Evolutionary conservation across 441 rosid genomes (phyloP).

Genomic region (Aleurites moluccanus): DNA sequence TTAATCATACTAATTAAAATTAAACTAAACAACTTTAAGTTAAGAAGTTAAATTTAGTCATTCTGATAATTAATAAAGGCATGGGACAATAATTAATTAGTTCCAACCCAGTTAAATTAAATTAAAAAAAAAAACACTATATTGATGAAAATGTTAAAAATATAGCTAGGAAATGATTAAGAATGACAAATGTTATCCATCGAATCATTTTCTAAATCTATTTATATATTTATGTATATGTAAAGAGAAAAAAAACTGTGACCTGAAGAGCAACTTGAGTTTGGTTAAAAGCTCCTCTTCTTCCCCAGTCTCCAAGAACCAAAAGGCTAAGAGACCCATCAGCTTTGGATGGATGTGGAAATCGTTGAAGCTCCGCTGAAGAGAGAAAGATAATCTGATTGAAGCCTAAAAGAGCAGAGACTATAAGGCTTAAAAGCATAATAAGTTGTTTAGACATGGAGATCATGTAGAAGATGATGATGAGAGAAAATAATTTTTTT

Average conservation of each 20-base stretch:
- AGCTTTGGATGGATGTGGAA: slow-evolving; percentile 13
- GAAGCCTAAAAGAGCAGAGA: not conserved
- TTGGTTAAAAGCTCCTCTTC: slow-evolving; percentile 36
- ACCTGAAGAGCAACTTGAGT: slow-evolving; percentile 38
- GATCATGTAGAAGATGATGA: too few species aligned
- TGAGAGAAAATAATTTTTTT: not conserved
- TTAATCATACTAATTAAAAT: too few species aligned
- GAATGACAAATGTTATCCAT: too few species aligned
- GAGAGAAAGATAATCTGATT: not conserved
- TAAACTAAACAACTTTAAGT: too few species aligned
- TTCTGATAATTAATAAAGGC: too few species aligned
- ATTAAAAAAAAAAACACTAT: too few species aligned
- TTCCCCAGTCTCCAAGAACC: slow-evolving; percentile 41
- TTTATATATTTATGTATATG: not conserved
- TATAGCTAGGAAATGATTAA: not conserved
- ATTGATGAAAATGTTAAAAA: not conserved
- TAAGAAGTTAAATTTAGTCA: too few species aligned
- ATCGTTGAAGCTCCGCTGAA: slow-evolving; percentile 21
- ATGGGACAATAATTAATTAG: too few species aligned
- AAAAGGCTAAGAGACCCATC: slow-evolving; percentile 26
- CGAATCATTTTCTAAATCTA: too few species aligned
- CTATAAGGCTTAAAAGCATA: not conserved
- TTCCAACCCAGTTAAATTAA: too few species aligned
- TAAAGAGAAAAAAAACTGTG: not conserved
- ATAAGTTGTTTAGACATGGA: slow-evolving; percentile 4